Evolutionary conservation across 345 rosid species (phyloP), one percentile per base, ranked within the genome.

Genomic region (Gossypium ekmanianum): DNA sequence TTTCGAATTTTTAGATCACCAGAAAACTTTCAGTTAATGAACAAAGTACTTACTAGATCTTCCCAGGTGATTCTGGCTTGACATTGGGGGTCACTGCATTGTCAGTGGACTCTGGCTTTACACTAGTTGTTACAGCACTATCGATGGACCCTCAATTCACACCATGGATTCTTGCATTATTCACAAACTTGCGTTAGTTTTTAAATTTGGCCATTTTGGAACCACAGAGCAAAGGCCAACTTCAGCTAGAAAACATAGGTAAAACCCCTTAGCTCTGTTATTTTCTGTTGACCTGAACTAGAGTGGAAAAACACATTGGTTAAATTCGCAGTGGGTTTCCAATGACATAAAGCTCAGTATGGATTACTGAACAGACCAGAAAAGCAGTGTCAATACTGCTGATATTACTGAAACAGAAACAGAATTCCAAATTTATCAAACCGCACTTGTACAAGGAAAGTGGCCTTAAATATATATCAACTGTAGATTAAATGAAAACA

Each of bases 1-100:
- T 27, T 27, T 27, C 29, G 1, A 27, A 27, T 27, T 27, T 27
- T 27, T 27, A 27, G 29, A 27, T 27, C 29, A 27, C 29, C 29
- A 27, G 47, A 68, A 22, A 66, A 20, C 10, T 13, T 5, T 55
- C 12, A 24, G 52, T 22, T 67, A n/a, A 20, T 4, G 16, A 16
- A 17, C 45, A 10, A 4, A 27, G 47, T 1, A 27, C 73, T 51
- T 69, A 51, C 73, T 16, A 12, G 61, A 16, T 69, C 44, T 69
- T 69, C 39, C 22, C 47, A 50, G 59, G 27, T n/a, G 45, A 27
- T 9, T 69, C 59, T 69, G 45, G 61, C 73, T 50, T 26, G 59
- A 26, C 9, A 50, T 22, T 16, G 14, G 57, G 24, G 24, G 44
- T 68, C 22, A 26, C 24, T 3, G 59, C 59, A 68, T 24, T 26